Conservation (phyloP, 371 early-diverging fungal genomes). For the Zancudomyces culisetae region DNA sequence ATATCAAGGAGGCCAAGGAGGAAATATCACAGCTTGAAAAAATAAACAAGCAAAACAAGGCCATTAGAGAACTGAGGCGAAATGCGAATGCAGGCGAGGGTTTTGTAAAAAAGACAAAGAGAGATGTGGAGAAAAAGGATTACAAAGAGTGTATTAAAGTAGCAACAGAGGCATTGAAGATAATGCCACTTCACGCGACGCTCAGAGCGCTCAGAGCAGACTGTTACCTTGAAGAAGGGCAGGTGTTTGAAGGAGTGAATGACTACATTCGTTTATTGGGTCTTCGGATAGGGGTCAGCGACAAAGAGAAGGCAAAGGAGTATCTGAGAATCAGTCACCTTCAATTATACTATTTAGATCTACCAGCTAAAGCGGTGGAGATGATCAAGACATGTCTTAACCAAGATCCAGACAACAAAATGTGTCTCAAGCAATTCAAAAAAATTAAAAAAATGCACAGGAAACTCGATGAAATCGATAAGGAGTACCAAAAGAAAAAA, state of each 20-base stretch:
- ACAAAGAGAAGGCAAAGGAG: slow-evolving; percentile 65
- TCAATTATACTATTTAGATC: slow-evolving; percentile 48
- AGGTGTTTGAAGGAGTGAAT: background rate
- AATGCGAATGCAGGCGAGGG: slow-evolving; percentile 7
- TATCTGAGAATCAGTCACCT: slow-evolving; percentile 50
- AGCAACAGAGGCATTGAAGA: slow-evolving; percentile 31
- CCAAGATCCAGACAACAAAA: slow-evolving; percentile 75
- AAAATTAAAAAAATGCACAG: slow-evolving; percentile 62
- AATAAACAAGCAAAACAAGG: background rate
- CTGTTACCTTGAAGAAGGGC: slow-evolving; percentile 14
- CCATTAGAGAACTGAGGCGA: background rate
- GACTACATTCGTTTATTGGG: background rate
- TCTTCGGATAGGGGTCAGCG: slow-evolving; percentile 37
- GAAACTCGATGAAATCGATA: slow-evolving; percentile 35
- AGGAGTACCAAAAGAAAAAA: slow-evolving; percentile 29
- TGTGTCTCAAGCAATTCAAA: slow-evolving; percentile 54
- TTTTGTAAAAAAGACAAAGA: slow-evolving; percentile 2
- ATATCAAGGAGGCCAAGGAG: slow-evolving; percentile 23
- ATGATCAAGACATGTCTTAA: slow-evolving; percentile 66
- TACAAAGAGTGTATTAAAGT: slow-evolving; percentile 40
- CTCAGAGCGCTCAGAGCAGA: slow-evolving; percentile 48
- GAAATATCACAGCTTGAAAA: slow-evolving; percentile 7
- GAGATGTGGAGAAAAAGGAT: slow-evolving; percentile 22
- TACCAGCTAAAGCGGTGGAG: slow-evolving; percentile 42
- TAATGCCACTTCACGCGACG: slow-evolving; percentile 34